Conservation (phyloP, 2,329 filamentous ascomycete species). For the Orbilia ellipsospora region DNA sequence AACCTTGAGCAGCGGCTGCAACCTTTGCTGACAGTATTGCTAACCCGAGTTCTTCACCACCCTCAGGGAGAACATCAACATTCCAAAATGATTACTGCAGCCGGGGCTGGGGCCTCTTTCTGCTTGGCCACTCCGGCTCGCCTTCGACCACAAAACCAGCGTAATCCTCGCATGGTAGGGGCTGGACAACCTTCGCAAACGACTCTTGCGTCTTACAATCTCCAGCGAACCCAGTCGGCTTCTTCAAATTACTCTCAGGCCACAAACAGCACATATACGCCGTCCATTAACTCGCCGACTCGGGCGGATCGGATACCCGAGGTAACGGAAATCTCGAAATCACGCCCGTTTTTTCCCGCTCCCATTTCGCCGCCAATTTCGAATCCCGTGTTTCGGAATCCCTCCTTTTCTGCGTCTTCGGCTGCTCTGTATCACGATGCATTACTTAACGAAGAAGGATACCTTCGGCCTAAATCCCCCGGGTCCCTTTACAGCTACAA, state of each 20-base stretch:
- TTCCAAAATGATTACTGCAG: conserved; percentile 59
- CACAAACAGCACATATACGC: conserved; percentile 30
- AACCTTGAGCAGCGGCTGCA: conserved; percentile 37
- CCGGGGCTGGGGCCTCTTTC: conserved; percentile 58
- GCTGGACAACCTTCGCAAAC: conserved; percentile 46
- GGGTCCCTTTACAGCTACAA: conserved; percentile 47
- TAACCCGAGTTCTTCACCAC: conserved; percentile 43
- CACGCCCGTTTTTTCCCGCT: conserved; percentile 53
- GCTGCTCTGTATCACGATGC: conserved; percentile 54
- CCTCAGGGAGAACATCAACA: conserved; percentile 47
- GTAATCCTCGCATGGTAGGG: conserved; percentile 48
- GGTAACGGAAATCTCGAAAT: conserved; percentile 52
- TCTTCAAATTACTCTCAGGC: conserved; percentile 45
- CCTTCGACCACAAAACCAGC: conserved; percentile 58
- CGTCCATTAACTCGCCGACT: conserved; percentile 41
- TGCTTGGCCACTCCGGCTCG: conserved; percentile 58
- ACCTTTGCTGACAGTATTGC: conserved; percentile 26
- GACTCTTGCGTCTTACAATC: conserved; percentile 42
- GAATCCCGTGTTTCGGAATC: conserved; percentile 54
- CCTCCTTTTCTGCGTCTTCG: conserved; percentile 54
- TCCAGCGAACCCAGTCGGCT: conserved; percentile 43
- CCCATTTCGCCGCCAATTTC: conserved; percentile 53
- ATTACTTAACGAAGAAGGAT: conserved; percentile 46
- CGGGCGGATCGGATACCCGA: conserved; percentile 52
- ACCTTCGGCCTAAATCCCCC: conserved; percentile 40